Conservation (phyloP, 2,329 filamentous ascomycete genomes). For the Neonectria coccinea region DNA sequence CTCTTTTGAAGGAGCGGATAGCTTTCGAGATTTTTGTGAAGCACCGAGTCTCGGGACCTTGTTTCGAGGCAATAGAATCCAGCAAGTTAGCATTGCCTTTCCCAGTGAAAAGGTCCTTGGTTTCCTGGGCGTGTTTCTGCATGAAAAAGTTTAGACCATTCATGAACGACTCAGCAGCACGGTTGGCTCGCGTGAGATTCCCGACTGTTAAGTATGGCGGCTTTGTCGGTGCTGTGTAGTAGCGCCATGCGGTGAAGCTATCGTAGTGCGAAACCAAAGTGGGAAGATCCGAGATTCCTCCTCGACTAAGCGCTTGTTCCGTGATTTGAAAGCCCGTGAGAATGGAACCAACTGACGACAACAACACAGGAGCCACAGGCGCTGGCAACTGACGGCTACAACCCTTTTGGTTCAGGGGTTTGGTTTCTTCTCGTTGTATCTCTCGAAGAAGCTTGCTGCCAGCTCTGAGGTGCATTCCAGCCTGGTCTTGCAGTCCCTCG, state of each 20-base stretch:
- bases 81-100: not conserved
- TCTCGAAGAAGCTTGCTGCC: conserved; percentile 21
- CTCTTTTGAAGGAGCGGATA: not conserved
- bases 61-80: not conserved
- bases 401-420: not conserved
- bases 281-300: not conserved
- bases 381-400: too few relatives aligned
- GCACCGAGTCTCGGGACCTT: conserved; percentile 10
- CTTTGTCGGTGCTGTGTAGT: conserved; percentile 14
- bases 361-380: not conserved
- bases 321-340: conserved; percentile 9
- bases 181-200: not conserved
- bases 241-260: conserved; percentile 16
- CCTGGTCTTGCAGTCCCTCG: conserved; percentile 21
- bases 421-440: not conserved
- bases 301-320: not conserved
- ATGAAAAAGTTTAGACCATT: conserved; percentile 12
- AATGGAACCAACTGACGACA: conserved; percentile 8
- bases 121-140: conserved; percentile 13
- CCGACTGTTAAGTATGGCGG: not conserved
- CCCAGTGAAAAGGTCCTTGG: conserved; percentile 3
- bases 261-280: conserved; percentile 4
- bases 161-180: conserved; percentile 17
- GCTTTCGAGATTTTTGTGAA: conserved; percentile 20
- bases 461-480: conserved; percentile 18